Base-by-base conservation (phyloP, 352 stramenopile species). In the Phytophthora cactorum region DNA sequence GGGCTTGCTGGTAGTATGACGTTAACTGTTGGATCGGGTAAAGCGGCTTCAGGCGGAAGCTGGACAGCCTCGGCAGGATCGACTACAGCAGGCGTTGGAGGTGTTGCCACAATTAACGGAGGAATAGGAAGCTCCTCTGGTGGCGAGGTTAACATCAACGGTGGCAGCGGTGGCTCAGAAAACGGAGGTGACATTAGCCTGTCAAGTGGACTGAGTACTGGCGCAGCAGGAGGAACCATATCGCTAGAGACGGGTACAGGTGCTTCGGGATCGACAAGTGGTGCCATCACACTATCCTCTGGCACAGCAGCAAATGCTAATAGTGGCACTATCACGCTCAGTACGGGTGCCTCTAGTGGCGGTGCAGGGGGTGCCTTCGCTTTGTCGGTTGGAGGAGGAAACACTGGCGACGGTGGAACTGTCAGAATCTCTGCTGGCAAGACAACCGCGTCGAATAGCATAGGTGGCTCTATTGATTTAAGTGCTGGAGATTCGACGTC, bases 371-470 rank as follows among this genome's bases (percentile, higher is more conserved):
- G 82, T 34, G 44, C 59, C 45, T 75, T 88, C 41, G 51, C 52
- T 7, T 22, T 88, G 11, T 61, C 59, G n/a, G 77, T 88, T 59
- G 75, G 70, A 34, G 65, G 52, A 49, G 72, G 77, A n/a, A 49
- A 61, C 44, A 73, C 58, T 7, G 74, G 68, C 7, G 34, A 72
- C 22, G 79, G 79, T 39, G 74, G 78, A 22, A 59, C 60, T 17
- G 55, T 89, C 22, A 79, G 68, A n/a, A 69, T 87, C 39, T 70
- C 59, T 43, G 79, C 77, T 39, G 83, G 82, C 5, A 78, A 75
- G 27, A 78, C 79, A 12, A 79, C 74, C 2, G 67, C 58, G 2
- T 34, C 50, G 25, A 61, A 27, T 52, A 68, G 52, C 14, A 71
- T 69, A 9, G 83, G 83, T 25, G 83, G 83, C 4, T 72, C 63